Evolutionary conservation across 2,329 filamentous ascomycete genomes (phyloP), one percentile per base, ranked within the genome.

Genomic region (Ascochyta fabae): DNA sequence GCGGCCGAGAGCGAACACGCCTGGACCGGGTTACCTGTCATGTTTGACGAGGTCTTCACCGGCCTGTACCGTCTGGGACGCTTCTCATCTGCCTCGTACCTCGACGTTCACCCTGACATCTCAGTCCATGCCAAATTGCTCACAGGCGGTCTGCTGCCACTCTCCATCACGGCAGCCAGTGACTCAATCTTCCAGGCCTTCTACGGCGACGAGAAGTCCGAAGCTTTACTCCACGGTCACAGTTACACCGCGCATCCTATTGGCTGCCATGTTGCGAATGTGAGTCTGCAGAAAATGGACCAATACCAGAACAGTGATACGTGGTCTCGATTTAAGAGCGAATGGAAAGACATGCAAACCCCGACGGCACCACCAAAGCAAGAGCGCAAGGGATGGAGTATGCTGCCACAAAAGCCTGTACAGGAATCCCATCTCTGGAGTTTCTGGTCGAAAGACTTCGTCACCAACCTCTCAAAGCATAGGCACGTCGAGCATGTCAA

Each of bases 11-110:
- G 59, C 8, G 23, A 51, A 7, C 31, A 48, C 62, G 61, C 78
- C 27, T 96, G 91, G 91, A 80, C 81, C 1, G 90, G 91, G 2
- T 82, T 96, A 4, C 91, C 92, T 0, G 78, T 96, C 35, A 81
- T 96, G 63, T 91, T 92, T 61, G 91, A 96, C 69, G 92, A 96
- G 71, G 91, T 96, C 33, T 96, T 96, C 75, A 94, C 91, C 0
- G 91, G 91, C 1, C 79, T 96, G 4, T 93, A 93, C 72, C 89
- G 92, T 12, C 85, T 96, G 0, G 91, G 92, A 2, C 84, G 87
- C 35, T 86, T 88, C 68, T 87, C 84, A 1, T 82, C 90, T 0
- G 85, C 89, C 0, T 87, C 87, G 0, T 90, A 94, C 72, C 82
- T 96, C 3, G 79, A 80, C 5, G 77, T 86, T 0, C 75, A 90